Conservation (phyloP, 768 basidiomycete species). For the Bullera alba region DNA sequence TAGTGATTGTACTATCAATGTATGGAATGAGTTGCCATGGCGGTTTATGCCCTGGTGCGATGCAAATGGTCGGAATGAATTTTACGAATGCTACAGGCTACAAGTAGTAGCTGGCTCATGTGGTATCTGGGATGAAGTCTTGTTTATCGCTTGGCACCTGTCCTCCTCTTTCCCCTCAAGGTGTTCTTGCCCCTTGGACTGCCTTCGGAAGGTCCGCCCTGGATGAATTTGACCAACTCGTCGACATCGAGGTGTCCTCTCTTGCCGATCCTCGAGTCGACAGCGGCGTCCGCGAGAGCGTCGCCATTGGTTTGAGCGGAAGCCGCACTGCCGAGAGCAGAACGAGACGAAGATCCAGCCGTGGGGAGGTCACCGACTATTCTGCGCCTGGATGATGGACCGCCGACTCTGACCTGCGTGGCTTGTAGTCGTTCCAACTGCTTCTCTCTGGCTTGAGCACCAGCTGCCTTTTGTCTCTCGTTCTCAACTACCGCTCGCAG, state of each 20-base stretch:
- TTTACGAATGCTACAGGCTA: too few species aligned
- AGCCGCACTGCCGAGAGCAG: not conserved
- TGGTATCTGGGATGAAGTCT: too few species aligned
- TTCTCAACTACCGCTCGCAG: constrained; percentile 42
- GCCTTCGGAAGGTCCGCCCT: constrained; percentile 24
- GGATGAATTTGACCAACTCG: constrained; percentile 48
- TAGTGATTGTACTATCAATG: too few species aligned
- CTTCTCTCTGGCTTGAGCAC: constrained; percentile 35
- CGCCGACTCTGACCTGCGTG: constrained; percentile 30
- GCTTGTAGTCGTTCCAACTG: constrained; percentile 26
- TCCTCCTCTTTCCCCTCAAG: constrained; percentile 40
- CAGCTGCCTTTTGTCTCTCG: constrained; percentile 27
- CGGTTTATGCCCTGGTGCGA: too few species aligned
- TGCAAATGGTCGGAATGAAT: too few species aligned
- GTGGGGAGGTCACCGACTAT: constrained; percentile 6
- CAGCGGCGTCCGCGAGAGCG: constrained; percentile 5
- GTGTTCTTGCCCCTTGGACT: constrained; percentile 36
- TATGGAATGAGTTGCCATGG: too few species aligned
- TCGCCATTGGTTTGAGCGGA: constrained; percentile 2
- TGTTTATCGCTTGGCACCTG: constrained; percentile 18
- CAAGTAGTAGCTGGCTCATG: too few species aligned
- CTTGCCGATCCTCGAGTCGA: constrained; percentile 20
- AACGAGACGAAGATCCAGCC: constrained; percentile 7
- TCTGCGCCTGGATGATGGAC: constrained; percentile 3
- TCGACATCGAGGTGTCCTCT: constrained; percentile 46